Conservation (phyloP, 2,329 filamentous ascomycete genomes). For the Arthrobotrys sinensis region DNA sequence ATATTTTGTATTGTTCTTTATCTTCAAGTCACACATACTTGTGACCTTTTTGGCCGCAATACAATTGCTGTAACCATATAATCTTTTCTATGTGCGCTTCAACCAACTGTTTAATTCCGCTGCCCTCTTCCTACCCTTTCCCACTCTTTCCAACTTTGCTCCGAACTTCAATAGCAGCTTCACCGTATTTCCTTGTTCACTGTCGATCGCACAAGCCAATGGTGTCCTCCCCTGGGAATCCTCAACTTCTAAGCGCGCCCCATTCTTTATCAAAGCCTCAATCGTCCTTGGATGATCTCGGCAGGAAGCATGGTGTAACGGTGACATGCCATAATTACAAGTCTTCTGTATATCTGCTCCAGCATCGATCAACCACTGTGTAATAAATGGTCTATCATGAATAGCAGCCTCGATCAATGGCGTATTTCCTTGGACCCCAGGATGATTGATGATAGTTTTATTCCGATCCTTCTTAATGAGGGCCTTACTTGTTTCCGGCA, state of each 20-base stretch:
- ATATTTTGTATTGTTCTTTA: not conserved
- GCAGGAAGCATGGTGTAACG: conserved; percentile 43
- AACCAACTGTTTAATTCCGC: conserved; percentile 18
- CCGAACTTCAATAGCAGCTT: conserved; percentile 24
- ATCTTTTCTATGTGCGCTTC: not conserved
- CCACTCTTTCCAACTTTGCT: conserved; percentile 23
- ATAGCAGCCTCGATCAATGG: conserved; percentile 38
- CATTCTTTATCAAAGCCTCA: conserved; percentile 35
- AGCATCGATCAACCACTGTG: conserved; percentile 43
- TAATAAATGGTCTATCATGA: conserved; percentile 47
- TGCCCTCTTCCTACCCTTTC: conserved; percentile 4
- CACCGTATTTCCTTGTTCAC: conserved; percentile 12
- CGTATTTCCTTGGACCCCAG: conserved; percentile 14
- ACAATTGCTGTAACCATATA: not conserved
- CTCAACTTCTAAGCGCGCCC: conserved; percentile 27
- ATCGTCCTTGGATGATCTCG: conserved; percentile 27
- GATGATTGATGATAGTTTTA: conserved; percentile 38
- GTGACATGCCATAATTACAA: conserved; percentile 38
- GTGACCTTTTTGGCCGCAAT: no score
- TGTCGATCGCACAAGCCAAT: conserved; percentile 25
- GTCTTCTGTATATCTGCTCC: conserved; percentile 43
- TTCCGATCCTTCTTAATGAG: conserved; percentile 39
- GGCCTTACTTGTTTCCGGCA: conserved; percentile 32
- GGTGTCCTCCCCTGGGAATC: conserved; percentile 44
- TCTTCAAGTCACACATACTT: not conserved